Conservation (phyloP, 129 eudicot species). For the Pulicaria dysenterica region DNA sequence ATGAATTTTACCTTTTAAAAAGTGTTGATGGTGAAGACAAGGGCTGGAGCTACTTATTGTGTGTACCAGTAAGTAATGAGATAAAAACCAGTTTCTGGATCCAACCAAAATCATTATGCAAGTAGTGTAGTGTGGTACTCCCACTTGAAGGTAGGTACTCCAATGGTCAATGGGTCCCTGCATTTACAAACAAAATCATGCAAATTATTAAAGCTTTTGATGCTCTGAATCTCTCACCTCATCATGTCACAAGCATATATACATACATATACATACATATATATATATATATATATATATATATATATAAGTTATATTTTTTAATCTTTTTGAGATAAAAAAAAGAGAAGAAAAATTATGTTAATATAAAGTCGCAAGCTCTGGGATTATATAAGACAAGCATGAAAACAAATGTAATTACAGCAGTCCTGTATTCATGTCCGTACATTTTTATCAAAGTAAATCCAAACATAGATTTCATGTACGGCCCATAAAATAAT, state of each 20-base stretch:
- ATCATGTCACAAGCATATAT: neutral
- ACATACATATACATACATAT: no score
- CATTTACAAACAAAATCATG: neutral
- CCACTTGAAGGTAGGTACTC: neutral
- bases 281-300: no score
- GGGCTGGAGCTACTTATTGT: neutral
- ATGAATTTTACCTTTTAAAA: neutral
- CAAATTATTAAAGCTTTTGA: neutral
- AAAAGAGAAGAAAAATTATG: no score
- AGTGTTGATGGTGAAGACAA: constrained; percentile 11
- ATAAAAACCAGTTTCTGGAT: neutral
- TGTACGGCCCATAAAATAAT: neutral
- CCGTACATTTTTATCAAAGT: constrained; percentile 5
- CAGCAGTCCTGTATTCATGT: neutral
- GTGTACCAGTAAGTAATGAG: neutral
- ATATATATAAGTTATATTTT: no score
- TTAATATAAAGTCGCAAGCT: neutral
- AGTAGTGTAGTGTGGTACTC: neutral
- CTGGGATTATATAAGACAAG: constrained; percentile 14
- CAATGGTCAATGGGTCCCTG: neutral
- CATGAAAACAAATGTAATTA: constrained; percentile 25
- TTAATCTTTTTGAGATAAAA: no score
- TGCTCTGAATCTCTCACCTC: neutral
- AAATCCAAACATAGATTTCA: constrained; percentile 15
- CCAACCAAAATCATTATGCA: neutral